Evolutionary conservation across 352 stramenopile species (phyloP).

Genomic region (Thraustochytrium aureum): DNA sequence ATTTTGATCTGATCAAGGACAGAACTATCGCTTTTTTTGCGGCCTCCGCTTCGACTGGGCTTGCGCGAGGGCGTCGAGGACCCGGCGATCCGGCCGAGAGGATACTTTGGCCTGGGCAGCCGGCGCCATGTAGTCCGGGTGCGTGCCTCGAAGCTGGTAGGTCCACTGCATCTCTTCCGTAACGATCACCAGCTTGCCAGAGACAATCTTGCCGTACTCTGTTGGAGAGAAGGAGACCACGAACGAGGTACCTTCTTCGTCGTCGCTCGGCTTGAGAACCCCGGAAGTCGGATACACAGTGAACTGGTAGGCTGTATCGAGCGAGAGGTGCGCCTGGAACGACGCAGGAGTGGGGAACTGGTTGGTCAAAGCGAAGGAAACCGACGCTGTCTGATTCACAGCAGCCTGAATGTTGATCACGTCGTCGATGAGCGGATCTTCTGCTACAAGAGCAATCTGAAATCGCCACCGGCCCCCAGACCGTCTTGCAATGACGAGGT

Average conservation of each 20-base stretch:
- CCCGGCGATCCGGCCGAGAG: background rate
- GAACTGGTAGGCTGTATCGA: slow-evolving; percentile 77
- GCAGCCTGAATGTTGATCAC: slow-evolving; percentile 76
- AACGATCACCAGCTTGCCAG: slow-evolving; percentile 73
- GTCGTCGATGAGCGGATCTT: slow-evolving; percentile 77
- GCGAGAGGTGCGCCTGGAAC: slow-evolving; percentile 81
- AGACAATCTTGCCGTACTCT: slow-evolving; percentile 85
- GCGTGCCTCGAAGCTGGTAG: slow-evolving; percentile 82
- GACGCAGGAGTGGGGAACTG: slow-evolving; percentile 69
- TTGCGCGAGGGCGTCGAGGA: background rate
- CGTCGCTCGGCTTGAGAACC: slow-evolving; percentile 70
- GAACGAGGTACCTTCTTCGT: slow-evolving; percentile 69
- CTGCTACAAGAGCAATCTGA: slow-evolving; percentile 73
- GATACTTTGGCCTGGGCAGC: slow-evolving; percentile 22
- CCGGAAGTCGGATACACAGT: slow-evolving; percentile 76
- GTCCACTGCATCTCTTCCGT: slow-evolving; percentile 89
- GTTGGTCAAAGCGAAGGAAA: slow-evolving; percentile 81
- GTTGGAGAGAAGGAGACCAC: slow-evolving; percentile 82
- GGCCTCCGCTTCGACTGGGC: background rate
- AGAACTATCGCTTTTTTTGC: no score
- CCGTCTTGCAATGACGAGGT: slow-evolving; percentile 68
- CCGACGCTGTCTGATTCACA: slow-evolving; percentile 74
- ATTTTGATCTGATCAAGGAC: no score
- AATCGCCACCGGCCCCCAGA: slow-evolving; percentile 79
- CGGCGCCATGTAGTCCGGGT: slow-evolving; percentile 64